Evolutionary conservation across 495 filamentous ascomycete genomes (phyloP).

Genomic region (Xylaria grammica): DNA sequence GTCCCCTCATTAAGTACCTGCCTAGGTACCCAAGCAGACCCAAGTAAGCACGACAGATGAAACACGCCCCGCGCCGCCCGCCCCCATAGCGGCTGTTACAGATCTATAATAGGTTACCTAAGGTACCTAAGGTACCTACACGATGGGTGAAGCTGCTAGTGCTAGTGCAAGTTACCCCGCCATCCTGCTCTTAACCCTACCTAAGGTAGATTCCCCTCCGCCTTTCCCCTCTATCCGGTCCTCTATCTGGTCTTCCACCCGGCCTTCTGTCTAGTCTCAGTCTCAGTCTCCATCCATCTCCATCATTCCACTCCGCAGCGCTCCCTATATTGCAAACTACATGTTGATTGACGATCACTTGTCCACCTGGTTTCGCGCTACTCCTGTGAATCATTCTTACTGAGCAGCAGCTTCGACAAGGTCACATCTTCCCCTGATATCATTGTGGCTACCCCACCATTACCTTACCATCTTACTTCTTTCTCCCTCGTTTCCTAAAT

Average conservation of each 20-base stretch:
- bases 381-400: background rate
- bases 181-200: background rate
- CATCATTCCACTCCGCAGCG: background rate
- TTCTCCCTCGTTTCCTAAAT: background rate
- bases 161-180: conserved; percentile 21
- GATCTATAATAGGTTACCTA: background rate
- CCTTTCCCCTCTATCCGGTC: conserved; percentile 5
- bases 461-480: too few relatives aligned
- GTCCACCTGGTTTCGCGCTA: background rate
- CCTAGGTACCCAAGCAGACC: background rate
- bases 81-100: conserved; percentile 18
- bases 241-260: too few relatives aligned
- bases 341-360: background rate
- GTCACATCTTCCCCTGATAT: background rate
- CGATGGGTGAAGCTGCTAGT: too few relatives aligned
- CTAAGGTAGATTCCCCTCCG: conserved; percentile 11
- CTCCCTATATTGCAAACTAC: background rate
- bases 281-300: background rate
- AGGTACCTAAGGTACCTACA: too few relatives aligned
- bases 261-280: background rate
- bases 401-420: background rate
- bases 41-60: conserved; percentile 13
- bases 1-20: background rate
- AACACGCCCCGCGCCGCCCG: conserved; percentile 5
- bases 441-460: background rate